Percentiles rank a stretch among this genome's conserved stretches.
These are phyloP conservation scores for Quercus phellos DNA, from an alignment of 331 rosid species.

Conservation along the genomic window DNA sequence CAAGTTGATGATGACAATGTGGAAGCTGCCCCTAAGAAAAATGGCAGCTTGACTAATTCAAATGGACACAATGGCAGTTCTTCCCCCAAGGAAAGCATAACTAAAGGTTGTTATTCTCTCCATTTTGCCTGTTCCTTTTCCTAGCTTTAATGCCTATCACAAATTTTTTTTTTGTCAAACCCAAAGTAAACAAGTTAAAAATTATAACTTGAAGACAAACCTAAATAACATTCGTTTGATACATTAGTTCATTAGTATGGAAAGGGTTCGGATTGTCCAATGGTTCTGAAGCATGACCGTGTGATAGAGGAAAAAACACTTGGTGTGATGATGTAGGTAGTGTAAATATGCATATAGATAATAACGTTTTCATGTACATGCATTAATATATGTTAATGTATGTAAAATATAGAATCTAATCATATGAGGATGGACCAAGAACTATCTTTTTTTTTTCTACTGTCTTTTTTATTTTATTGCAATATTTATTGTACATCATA, in stretches of 20 bases:
- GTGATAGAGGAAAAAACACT: background rate
- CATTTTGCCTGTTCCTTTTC: slow-evolving; percentile 12
- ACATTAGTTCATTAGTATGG: background rate
- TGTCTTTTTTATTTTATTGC: background rate
- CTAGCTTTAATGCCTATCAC: slow-evolving; percentile 14
- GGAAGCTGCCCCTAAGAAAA: slow-evolving; percentile 25
- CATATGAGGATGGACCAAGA: background rate
- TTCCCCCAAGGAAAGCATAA: slow-evolving; percentile 34
- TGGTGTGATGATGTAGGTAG: background rate
- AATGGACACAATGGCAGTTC: slow-evolving; percentile 33
- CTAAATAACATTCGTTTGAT: background rate
- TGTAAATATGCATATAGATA: background rate
- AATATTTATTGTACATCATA: background rate
- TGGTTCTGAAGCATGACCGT: background rate
- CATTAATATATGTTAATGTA: too few species aligned
- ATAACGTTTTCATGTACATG: too few species aligned
- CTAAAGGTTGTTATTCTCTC: slow-evolving; percentile 43
- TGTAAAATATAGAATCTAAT: background rate
- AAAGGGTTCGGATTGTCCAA: slow-evolving; percentile 4
- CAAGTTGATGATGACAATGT: slow-evolving; percentile 35
- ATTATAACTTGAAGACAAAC: background rate
- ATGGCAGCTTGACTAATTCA: slow-evolving; percentile 19
- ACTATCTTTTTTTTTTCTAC: background rate
- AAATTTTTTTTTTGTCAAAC: background rate
- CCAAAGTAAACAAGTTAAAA: slow-evolving; percentile 14